A percentile compares a stretch with the other conserved stretches of the same genome.
Conservation (phyloP, 495 filamentous ascomycete genomes). For the Neurospora sp. region DNA sequence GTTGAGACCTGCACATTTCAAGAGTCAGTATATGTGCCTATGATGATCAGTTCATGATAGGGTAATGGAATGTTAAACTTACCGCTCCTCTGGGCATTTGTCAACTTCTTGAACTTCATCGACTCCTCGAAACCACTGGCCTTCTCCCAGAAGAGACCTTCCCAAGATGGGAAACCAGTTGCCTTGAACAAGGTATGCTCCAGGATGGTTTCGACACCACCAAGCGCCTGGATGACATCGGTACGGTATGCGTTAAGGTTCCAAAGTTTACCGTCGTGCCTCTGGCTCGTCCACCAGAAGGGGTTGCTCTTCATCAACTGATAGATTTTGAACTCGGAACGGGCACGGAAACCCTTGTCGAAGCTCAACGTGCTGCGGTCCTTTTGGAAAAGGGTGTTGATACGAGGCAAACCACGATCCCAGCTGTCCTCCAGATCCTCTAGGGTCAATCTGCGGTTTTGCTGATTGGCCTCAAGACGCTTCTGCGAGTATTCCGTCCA, state of each 20-base stretch:
- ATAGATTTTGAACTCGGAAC: slow-evolving; percentile 97
- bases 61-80: not conserved
- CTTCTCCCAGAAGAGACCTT: slow-evolving; percentile 97
- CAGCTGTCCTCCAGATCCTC: slow-evolving; percentile 98
- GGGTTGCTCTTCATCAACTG: slow-evolving; percentile 99
- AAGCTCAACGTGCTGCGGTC: slow-evolving; percentile 96
- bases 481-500: slow-evolving; percentile 99
- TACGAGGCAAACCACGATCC: slow-evolving; percentile 96
- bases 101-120: slow-evolving; percentile 99
- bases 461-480: slow-evolving; percentile 91
- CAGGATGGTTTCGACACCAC: slow-evolving; percentile 98
- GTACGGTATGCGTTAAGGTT: slow-evolving; percentile 97
- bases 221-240: slow-evolving; percentile 96
- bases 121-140: slow-evolving; percentile 36
- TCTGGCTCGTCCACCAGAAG: slow-evolving; percentile 98
- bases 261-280: slow-evolving; percentile 98
- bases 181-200: slow-evolving; percentile 99
- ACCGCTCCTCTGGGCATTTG: slow-evolving; percentile 93
- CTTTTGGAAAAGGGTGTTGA: slow-evolving; percentile 99
- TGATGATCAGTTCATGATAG: not conserved
- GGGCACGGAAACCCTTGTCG: slow-evolving; percentile 94
- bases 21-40: not conserved
- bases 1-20: slow-evolving; percentile 49
- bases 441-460: slow-evolving; percentile 87
- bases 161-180: slow-evolving; percentile 97